phyloP scores from a whole-genome alignment of 306 rosid genomes.

The Begonia masoniana region DNA sequence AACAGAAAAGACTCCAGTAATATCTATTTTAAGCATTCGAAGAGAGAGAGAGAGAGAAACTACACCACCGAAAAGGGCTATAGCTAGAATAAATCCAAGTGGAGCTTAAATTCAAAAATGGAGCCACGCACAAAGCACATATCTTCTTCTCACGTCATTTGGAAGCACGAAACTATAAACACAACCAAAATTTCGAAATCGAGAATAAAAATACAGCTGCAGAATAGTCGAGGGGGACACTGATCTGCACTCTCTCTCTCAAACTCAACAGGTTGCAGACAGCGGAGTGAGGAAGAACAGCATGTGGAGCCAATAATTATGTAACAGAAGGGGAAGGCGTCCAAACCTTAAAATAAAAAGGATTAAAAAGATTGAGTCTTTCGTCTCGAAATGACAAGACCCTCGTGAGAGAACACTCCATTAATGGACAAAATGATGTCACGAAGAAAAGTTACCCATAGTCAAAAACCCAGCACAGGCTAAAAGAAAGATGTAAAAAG shows the following conservation, averaged over 20 bases:
- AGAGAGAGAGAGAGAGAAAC: not conserved
- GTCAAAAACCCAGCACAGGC: not conserved
- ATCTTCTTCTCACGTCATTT: no score
- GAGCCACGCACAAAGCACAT: not conserved
- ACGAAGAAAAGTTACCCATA: conserved; percentile 32
- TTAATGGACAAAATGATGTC: conserved; percentile 89
- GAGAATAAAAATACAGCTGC: conserved; percentile 10
- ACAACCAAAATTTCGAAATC: not conserved
- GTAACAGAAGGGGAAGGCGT: conserved; percentile 17
- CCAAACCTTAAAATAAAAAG: conserved; percentile 14
- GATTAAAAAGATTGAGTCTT: conserved; percentile 17
- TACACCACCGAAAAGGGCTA: no score
- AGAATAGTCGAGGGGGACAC: conserved; percentile 26
- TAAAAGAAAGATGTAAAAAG: no score
- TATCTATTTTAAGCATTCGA: conserved; percentile 1
- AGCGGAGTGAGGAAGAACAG: conserved; percentile 26
- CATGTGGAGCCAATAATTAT: conserved; percentile 40
- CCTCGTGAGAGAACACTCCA: conserved; percentile 82
- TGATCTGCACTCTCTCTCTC: conserved; percentile 19
- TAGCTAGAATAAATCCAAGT: not conserved
- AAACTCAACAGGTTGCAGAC: conserved; percentile 50
- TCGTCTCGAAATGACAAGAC: conserved; percentile 33
- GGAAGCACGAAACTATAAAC: not conserved
- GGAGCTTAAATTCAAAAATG: not conserved
- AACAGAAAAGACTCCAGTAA: conserved; percentile 5